Conservation (phyloP, 2,329 filamentous ascomycete genomes). For the Tothia fuscella region DNA sequence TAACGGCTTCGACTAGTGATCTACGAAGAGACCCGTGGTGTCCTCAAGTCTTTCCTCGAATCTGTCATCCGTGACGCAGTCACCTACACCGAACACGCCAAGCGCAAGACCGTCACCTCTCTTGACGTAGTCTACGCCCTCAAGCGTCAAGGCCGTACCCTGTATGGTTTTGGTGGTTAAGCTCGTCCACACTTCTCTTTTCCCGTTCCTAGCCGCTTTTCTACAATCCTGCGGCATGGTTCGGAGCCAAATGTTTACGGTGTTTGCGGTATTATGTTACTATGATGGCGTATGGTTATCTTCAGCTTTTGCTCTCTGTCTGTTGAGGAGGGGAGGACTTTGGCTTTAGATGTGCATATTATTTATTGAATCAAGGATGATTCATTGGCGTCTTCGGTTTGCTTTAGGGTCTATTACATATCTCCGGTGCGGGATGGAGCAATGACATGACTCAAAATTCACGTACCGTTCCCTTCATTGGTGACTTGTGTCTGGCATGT, state of each 20-base stretch:
- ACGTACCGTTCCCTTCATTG: too few relatives aligned
- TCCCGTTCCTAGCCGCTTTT: neutral
- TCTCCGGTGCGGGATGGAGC: too few relatives aligned
- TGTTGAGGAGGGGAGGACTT: neutral
- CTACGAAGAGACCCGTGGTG: constrained; percentile 67
- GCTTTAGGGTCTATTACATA: neutral
- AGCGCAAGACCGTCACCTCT: constrained; percentile 66
- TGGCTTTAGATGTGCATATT: neutral
- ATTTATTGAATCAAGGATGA: neutral
- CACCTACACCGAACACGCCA: constrained; percentile 70
- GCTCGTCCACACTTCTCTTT: constrained; percentile 12
- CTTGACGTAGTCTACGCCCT: constrained; percentile 53
- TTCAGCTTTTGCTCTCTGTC: neutral
- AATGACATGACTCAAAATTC: too few relatives aligned
- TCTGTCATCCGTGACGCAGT: constrained; percentile 65
- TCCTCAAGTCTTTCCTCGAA: constrained; percentile 69
- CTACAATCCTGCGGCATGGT: neutral
- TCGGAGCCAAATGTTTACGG: neutral
- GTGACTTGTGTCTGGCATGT: too few relatives aligned
- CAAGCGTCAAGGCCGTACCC: constrained; percentile 56
- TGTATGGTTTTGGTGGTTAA: constrained; percentile 88
- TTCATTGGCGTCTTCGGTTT: neutral
- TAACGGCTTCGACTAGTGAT: constrained; percentile 41
- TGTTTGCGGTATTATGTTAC: neutral
- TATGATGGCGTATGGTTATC: neutral